Conservation (phyloP, 1,284 basidiomycete species). For the Afroboletus lepidellus region DNA sequence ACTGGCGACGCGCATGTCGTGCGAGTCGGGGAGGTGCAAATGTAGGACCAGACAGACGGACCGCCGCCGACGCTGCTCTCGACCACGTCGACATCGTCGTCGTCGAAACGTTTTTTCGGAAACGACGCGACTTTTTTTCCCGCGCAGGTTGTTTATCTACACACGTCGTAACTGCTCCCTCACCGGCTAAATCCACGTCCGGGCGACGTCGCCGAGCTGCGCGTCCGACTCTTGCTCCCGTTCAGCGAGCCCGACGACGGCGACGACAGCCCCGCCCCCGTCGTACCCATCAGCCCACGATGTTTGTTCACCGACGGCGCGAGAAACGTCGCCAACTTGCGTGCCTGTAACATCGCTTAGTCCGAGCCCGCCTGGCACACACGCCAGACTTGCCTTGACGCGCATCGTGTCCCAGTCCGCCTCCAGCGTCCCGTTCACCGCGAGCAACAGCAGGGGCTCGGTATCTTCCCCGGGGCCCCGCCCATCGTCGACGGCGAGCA, state of each 20-base stretch:
- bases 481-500: slow-evolving; percentile 56
- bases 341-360: slow-evolving; percentile 43
- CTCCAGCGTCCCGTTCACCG: slow-evolving; percentile 56
- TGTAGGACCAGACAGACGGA: slow-evolving; percentile 13
- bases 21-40: slow-evolving; percentile 4
- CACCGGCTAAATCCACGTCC: slow-evolving; percentile 23
- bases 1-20: slow-evolving; percentile 24
- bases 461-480: slow-evolving; percentile 18
- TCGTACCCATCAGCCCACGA: slow-evolving; percentile 27
- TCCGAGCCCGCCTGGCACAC: background rate
- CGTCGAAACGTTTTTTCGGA: background rate
- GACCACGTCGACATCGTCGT: slow-evolving; percentile 25
- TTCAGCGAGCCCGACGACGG: slow-evolving; percentile 5
- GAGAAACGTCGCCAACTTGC: slow-evolving; percentile 45
- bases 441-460: slow-evolving; percentile 64
- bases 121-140: slow-evolving; percentile 16
- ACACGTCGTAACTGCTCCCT: background rate
- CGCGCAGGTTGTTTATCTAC: slow-evolving; percentile 18
- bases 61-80: slow-evolving; percentile 14
- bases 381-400: slow-evolving; percentile 46
- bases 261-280: background rate
- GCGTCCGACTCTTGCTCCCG: slow-evolving; percentile 28
- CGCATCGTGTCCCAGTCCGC: slow-evolving; percentile 65
- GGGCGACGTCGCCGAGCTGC: slow-evolving; percentile 31
- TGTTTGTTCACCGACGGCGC: slow-evolving; percentile 43